Evolutionary conservation across 2,329 filamentous ascomycete genomes (phyloP).

Genomic region (Fusarium sp.): DNA sequence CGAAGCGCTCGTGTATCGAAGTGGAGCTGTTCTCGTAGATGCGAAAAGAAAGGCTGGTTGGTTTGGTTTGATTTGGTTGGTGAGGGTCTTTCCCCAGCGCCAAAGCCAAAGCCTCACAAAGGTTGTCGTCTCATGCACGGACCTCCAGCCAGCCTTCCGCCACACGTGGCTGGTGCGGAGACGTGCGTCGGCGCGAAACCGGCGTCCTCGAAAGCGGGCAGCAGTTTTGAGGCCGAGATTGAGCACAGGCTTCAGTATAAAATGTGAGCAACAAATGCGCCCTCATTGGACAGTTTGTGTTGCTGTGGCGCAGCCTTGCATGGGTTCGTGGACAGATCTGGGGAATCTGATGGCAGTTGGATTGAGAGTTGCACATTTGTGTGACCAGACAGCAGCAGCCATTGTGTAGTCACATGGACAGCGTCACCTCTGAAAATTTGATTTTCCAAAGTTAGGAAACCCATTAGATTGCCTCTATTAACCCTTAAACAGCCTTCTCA

Average conservation of each 20-base stretch:
- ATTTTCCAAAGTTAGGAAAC: neutral
- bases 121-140: slow-evolving; percentile 16
- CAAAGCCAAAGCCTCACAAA: slow-evolving; percentile 14
- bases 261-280: slow-evolving; percentile 10
- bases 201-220: slow-evolving; percentile 3
- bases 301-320: slow-evolving; percentile 33
- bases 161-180: slow-evolving; percentile 29
- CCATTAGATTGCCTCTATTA: neutral
- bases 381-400: slow-evolving; percentile 10
- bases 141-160: slow-evolving; percentile 19
- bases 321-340: slow-evolving; percentile 31
- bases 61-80: slow-evolving; percentile 16
- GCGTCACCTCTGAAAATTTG: neutral
- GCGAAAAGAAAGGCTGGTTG: slow-evolving; percentile 27
- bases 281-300: slow-evolving; percentile 27
- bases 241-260: neutral
- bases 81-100: slow-evolving; percentile 2
- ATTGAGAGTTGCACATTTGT: neutral
- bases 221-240: slow-evolving; percentile 1
- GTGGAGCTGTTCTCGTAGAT: slow-evolving; percentile 29
- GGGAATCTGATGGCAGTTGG: slow-evolving; percentile 26
- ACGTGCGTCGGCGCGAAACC: slow-evolving; percentile 21
- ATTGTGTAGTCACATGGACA: neutral
- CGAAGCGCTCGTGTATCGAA: slow-evolving; percentile 28
- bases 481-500: neutral